Conservation (phyloP, 2,329 filamentous ascomycete species). For the Raffaelea arxii region DNA sequence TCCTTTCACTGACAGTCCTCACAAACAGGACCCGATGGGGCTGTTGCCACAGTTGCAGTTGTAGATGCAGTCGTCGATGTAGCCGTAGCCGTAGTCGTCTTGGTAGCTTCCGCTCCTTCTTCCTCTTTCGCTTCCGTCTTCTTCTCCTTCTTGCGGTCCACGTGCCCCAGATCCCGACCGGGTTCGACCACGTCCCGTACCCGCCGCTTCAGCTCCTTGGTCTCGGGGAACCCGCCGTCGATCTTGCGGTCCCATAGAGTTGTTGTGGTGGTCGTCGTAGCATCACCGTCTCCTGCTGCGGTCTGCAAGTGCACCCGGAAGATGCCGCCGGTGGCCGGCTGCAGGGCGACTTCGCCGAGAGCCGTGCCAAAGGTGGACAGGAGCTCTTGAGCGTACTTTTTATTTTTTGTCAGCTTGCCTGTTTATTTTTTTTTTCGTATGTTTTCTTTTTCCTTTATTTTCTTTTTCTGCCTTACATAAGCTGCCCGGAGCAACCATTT, state of each 20-base stretch:
- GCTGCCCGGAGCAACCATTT: slow-evolving; percentile 83
- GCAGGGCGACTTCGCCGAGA: slow-evolving; percentile 78
- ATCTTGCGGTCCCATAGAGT: slow-evolving; percentile 77
- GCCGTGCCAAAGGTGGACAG: slow-evolving; percentile 81
- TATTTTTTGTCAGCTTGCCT: too few relatives aligned
- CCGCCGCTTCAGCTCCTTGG: slow-evolving; percentile 78
- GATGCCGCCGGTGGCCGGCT: slow-evolving; percentile 74
- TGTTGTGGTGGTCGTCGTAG: slow-evolving; percentile 4
- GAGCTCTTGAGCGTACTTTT: slow-evolving; percentile 94
- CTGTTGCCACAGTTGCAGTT: neutral
- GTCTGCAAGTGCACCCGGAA: slow-evolving; percentile 52
- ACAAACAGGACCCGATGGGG: slow-evolving; percentile 20
- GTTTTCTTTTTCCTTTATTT: too few relatives aligned
- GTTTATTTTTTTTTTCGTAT: too few relatives aligned
- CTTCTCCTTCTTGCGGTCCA: slow-evolving; percentile 40
- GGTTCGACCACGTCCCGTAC: slow-evolving; percentile 79
- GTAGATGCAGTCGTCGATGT: slow-evolving; percentile 11
- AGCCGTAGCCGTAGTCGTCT: slow-evolving; percentile 19
- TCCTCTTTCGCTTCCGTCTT: neutral
- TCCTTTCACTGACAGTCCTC: slow-evolving; percentile 26
- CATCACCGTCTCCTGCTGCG: slow-evolving; percentile 7
- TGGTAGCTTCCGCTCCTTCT: slow-evolving; percentile 1
- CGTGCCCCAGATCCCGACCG: slow-evolving; percentile 68
- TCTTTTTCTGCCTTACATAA: slow-evolving; percentile 63
- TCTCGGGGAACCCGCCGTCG: slow-evolving; percentile 88